A percentile compares a stretch with the other conserved stretches of the same genome.
Conservation (phyloP, 2,329 filamentous ascomycete species). For the Aspergillus quadricinctus region DNA sequence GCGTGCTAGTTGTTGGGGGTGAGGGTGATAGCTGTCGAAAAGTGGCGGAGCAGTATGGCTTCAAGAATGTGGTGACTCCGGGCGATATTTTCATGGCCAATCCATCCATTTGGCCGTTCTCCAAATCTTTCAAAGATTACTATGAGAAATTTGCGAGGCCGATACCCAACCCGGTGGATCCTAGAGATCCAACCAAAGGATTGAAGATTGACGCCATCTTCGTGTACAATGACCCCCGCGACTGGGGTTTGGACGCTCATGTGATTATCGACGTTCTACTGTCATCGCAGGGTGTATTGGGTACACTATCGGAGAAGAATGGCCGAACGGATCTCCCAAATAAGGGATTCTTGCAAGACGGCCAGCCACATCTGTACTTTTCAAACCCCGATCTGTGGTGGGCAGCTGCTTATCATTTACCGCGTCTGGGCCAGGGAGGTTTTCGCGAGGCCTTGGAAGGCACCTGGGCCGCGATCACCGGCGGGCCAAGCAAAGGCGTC, state of each 20-base stretch:
- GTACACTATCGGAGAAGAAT: constrained; percentile 73
- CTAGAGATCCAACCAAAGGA: constrained; percentile 43
- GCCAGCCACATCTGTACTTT: constrained; percentile 78
- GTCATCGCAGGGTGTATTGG: constrained; percentile 71
- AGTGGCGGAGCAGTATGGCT: constrained; percentile 72
- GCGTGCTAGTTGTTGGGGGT: constrained; percentile 70
- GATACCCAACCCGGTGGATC: constrained; percentile 32
- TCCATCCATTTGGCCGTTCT: constrained; percentile 79
- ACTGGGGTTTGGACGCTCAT: constrained; percentile 89
- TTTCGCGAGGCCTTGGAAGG: constrained; percentile 80
- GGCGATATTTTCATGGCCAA: constrained; percentile 74
- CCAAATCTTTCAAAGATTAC: constrained; percentile 58
- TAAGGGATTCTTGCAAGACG: constrained; percentile 74
- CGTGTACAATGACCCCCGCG: constrained; percentile 91
- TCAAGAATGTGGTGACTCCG: constrained; percentile 76
- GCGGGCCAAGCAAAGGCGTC: constrained; percentile 49
- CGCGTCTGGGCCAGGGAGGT: constrained; percentile 85
- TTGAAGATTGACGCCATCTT: constrained; percentile 86
- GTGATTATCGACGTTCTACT: constrained; percentile 79
- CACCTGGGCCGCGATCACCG: constrained; percentile 70
- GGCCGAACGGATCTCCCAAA: constrained; percentile 61
- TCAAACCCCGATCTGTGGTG: constrained; percentile 88
- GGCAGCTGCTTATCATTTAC: constrained; percentile 78
- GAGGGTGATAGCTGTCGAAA: constrained; percentile 62
- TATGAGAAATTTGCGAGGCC: constrained; percentile 50